Evolutionary conservation across 805 yeast genomes (phyloP), one percentile per base, ranked within the genome.

Genomic region (Candida glaebosa): DNA sequence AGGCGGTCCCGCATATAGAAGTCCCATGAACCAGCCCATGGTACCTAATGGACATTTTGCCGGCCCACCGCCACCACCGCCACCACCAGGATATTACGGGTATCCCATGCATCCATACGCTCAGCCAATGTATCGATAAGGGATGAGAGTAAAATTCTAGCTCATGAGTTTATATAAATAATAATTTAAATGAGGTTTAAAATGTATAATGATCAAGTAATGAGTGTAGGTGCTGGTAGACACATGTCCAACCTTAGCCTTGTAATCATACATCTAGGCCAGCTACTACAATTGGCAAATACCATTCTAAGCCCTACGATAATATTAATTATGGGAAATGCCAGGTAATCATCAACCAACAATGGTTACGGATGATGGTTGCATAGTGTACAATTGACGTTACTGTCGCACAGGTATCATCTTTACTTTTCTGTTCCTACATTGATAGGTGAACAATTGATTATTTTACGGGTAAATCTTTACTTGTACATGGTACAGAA

Each of bases 1-100:
- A 40, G 47, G 44, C 26, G 31, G 43, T 18, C 47, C 47, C 10
- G 7, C 18, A 18, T 30, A 37, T 19, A 18, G 34, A 17, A 37
- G 34, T 28, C 39, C 33, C 5, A 32, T 32, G 22, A 28, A 37
- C 19, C 34, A 30, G 15, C 39, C 24, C 10, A 30, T 26, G 39
- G 37, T 19, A 14, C 31, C 33, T 32, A 32, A 28, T 22, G 34
- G 39, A 18, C 34, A 34, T 25, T 26, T 15, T 37, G 39, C 18
- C 17, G 34, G 38, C 6, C 38, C 38, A 19, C 40, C 40, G 3
- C 39, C 52, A 25, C 46, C 51, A 1, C 39, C 45, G 15, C 46
- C 34, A 10, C 46, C 34, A 10, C 71, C 68, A 14, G 68, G 67
- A 1, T 67, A 63, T 42, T 35, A 35, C 19, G 38, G 17, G n/a